Percentiles rank a stretch among this genome's conserved stretches.
Conservation (phyloP, 2,329 filamentous ascomycete species). For the Capronia americana region DNA sequence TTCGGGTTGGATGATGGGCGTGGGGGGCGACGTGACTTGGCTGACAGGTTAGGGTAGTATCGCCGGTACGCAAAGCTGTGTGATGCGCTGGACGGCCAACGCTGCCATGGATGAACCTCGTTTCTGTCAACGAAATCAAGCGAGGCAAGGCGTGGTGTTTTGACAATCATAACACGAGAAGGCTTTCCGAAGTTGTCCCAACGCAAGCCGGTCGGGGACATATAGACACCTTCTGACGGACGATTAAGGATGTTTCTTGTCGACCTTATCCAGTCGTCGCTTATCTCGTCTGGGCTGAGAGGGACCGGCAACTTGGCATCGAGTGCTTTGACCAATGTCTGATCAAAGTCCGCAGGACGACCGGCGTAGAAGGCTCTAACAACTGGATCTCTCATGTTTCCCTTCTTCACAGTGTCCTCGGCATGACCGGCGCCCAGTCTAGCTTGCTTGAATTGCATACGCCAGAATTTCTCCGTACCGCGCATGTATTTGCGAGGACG, state of each 20-base stretch:
- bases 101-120: slow-evolving; percentile 25
- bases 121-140: slow-evolving; percentile 39
- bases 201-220: slow-evolving; percentile 44
- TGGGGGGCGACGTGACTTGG: neutral
- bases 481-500: slow-evolving; percentile 39
- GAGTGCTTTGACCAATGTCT: slow-evolving; percentile 33
- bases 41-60: slow-evolving; percentile 17
- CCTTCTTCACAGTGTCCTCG: slow-evolving; percentile 6
- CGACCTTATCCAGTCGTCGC: slow-evolving; percentile 35
- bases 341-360: slow-evolving; percentile 38
- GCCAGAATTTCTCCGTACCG: slow-evolving; percentile 41
- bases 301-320: slow-evolving; percentile 36
- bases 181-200: slow-evolving; percentile 11
- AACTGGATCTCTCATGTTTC: slow-evolving; percentile 34
- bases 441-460: slow-evolving; percentile 33
- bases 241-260: slow-evolving; percentile 35
- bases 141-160: slow-evolving; percentile 33
- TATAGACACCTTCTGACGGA: slow-evolving; percentile 47
- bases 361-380: slow-evolving; percentile 32
- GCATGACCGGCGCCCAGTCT: slow-evolving; percentile 10
- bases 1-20: slow-evolving; percentile 9
- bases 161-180: slow-evolving; percentile 35
- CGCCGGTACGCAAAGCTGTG: slow-evolving; percentile 33
- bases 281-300: slow-evolving; percentile 30
- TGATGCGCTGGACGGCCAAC: slow-evolving; percentile 36